These are phyloP conservation scores for Apiotrichum mycotoxinovorans DNA, from an alignment of 1,284 basidiomycete species.

Conservation along the genomic window DNA sequence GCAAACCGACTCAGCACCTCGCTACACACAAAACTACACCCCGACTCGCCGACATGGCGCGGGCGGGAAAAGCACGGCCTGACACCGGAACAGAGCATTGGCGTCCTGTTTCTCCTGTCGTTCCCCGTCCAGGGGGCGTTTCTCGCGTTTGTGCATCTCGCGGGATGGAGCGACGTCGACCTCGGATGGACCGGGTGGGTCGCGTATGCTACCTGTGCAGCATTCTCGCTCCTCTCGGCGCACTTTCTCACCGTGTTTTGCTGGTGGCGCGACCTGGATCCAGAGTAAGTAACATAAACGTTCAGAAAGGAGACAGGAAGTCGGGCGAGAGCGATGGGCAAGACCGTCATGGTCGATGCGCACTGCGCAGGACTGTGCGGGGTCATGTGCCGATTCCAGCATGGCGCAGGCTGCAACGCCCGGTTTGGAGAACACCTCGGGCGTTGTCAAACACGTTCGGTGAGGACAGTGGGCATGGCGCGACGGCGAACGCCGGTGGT, in stretches of 20 bases:
- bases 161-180: slow-evolving; percentile 73
- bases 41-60: slow-evolving; percentile 9
- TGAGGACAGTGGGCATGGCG: no score
- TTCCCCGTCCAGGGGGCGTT: slow-evolving; percentile 74
- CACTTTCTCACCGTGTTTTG: slow-evolving; percentile 69
- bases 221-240: slow-evolving; percentile 66
- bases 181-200: slow-evolving; percentile 62
- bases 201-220: slow-evolving; percentile 68
- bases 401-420: no score
- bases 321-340: no score
- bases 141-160: slow-evolving; percentile 59
- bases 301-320: no score
- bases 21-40: slow-evolving; percentile 40
- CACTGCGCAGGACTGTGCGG: no score
- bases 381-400: no score
- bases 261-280: slow-evolving; percentile 79
- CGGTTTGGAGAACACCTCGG: no score
- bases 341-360: no score
- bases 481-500: no score
- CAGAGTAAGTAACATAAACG: slow-evolving; percentile 68
- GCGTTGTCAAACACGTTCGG: no score
- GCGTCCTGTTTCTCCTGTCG: slow-evolving; percentile 67
- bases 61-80: slow-evolving; percentile 20
- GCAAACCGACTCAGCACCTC: slow-evolving; percentile 82
- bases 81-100: slow-evolving; percentile 35